These are phyloP conservation scores for Moricandia moricandioides DNA, from an alignment of 345 rosid species.

Conservation along the genomic window DNA sequence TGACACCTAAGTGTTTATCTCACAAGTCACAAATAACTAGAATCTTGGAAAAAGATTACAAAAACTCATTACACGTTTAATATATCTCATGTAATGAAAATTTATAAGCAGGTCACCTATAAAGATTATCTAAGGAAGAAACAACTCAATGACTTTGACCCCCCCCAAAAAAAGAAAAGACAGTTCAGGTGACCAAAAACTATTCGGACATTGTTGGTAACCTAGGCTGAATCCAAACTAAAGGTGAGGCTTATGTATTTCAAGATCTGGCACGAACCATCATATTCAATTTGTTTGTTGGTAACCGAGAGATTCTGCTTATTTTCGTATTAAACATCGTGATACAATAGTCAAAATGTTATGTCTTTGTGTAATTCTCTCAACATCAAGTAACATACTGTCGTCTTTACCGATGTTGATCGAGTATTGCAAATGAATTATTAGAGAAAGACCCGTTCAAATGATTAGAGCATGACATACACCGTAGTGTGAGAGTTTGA, in stretches of 20 bases:
- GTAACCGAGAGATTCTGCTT: too few relatives aligned
- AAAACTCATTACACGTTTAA: background rate
- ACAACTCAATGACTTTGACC: background rate
- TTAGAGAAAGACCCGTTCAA: background rate
- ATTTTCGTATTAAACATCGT: too few relatives aligned
- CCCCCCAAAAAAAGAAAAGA: background rate
- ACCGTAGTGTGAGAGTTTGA: background rate
- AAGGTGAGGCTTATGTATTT: background rate
- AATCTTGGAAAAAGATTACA: constrained; percentile 9
- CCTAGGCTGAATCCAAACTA: background rate
- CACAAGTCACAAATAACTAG: background rate
- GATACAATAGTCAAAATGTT: too few relatives aligned
- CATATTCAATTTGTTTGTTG: too few relatives aligned
- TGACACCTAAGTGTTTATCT: background rate
- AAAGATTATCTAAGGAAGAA: background rate
- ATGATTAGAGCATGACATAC: background rate
- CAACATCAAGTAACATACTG: background rate
- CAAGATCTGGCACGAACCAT: background rate
- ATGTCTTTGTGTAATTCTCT: background rate
- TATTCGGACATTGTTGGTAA: constrained; percentile 4
- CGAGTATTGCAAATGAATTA: background rate
- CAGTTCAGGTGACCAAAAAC: background rate
- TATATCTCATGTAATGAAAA: background rate
- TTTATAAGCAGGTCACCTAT: constrained; percentile 11
- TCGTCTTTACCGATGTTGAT: background rate